Evolutionary conservation across 371 early-diverging fungal species (phyloP).

Genomic region (Mucor mucedo): DNA sequence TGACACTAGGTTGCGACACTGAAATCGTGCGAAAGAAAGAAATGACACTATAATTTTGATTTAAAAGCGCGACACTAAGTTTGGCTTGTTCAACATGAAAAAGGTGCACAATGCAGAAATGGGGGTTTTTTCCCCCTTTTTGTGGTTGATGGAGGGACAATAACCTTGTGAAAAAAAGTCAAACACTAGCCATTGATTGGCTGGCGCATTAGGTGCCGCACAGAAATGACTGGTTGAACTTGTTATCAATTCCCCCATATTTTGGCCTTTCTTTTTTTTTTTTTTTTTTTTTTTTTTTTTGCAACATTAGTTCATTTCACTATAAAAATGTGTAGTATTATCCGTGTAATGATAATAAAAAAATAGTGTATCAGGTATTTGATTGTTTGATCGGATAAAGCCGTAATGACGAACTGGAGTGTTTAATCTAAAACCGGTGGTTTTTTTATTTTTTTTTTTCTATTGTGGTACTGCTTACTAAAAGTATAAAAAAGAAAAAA

Average conservation of each 20-base stretch:
- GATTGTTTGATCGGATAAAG: slow-evolving; percentile 7
- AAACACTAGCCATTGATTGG: slow-evolving; percentile 3
- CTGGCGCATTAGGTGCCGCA: background rate
- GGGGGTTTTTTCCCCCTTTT: background rate
- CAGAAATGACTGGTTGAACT: slow-evolving; percentile 1
- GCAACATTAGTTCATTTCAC: no score
- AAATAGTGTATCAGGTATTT: no score
- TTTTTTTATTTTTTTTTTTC: no score
- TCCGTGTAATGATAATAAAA: background rate
- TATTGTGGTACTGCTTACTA: slow-evolving; percentile 6
- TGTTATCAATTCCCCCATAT: slow-evolving; percentile 14
- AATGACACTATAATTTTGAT: no score
- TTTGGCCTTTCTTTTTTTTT: slow-evolving; percentile 1
- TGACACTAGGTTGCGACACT: no score
- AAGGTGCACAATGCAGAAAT: background rate
- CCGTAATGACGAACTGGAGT: background rate
- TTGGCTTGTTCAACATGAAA: no score
- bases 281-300: no score
- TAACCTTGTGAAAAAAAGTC: background rate
- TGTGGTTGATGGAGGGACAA: background rate
- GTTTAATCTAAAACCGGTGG: slow-evolving; percentile 4
- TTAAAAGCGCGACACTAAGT: no score
- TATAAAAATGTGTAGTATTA: no score
- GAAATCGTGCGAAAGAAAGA: no score
- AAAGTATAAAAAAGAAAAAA: background rate